Evolutionary conservation across 768 basidiomycete genomes (phyloP), one percentile per base, ranked within the genome.

Genomic region (Rhodosporidiobolus odoratus): DNA sequence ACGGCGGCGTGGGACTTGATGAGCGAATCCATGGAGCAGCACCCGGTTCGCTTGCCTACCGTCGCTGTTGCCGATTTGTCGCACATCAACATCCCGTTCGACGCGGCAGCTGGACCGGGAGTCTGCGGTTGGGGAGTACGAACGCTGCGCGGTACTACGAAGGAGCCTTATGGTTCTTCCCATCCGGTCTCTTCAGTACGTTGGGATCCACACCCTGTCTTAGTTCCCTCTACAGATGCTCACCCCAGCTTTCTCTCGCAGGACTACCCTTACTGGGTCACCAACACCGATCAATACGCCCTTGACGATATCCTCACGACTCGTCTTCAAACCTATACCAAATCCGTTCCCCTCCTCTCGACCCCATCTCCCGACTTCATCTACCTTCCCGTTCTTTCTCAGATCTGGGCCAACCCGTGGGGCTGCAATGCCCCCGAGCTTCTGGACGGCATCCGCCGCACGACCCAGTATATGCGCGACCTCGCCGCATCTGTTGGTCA

Each of bases 221-320:
- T 37, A 23, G 10, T 57, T 38, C 9, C 15, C 25, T 38, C 23
- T 2, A 0, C 13, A 37, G 5, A 27, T 30, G 9, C 61, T 68
- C 12, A 38, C 16, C 23, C 15, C 21, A 10, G 15, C 30, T 19
- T 16, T 56, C 25, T 15, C 27, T 9, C n/a, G 12, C 58, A 71
- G 69, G 59, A 62, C 58, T 69, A 67, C 65, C 72, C 72, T 1
- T 74, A 74, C 65, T 70, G 53, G 43, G 59, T 74, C 43, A 58
- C 68, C 17, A 62, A 67, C 58, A 64, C 68, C 40, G 52, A 69
- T 21, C 72, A 74, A 43, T 74, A 69, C 65, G 56, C 72, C 13
- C 62, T 74, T 27, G 72, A 74, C 68, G 72, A 74, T 58, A 70
- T 74, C 68, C 65, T 74, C 40, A 62, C 72, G 7, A 74, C 68